A percentile compares a stretch with the other conserved stretches of the same genome.
Conservation (phyloP, 805 yeast genomes). For the Blastobotrys parvus region DNA sequence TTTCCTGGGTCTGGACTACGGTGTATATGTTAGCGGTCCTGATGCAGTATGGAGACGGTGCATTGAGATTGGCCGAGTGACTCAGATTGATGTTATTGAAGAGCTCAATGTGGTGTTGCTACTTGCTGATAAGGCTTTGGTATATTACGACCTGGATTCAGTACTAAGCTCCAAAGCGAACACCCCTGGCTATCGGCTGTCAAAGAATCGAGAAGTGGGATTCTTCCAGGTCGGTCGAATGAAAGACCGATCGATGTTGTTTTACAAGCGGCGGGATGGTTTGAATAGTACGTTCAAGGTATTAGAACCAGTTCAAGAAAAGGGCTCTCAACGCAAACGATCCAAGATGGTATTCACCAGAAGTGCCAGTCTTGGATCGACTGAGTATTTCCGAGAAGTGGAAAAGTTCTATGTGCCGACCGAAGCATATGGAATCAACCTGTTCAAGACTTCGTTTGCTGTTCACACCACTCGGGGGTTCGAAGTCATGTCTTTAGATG, state of each 20-base stretch:
- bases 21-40: slow-evolving; percentile 23
- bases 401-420: slow-evolving; percentile 44
- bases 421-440: slow-evolving; percentile 52
- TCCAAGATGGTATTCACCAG: slow-evolving; percentile 19
- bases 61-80: slow-evolving; percentile 42
- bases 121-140: slow-evolving; percentile 49
- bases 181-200: slow-evolving; percentile 38
- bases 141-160: slow-evolving; percentile 56
- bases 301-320: slow-evolving; percentile 44
- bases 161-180: slow-evolving; percentile 31
- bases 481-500: slow-evolving; percentile 53
- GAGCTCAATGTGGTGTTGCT: slow-evolving; percentile 49
- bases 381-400: slow-evolving; percentile 36
- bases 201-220: slow-evolving; percentile 36
- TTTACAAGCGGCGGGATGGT: slow-evolving; percentile 47
- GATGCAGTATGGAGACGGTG: slow-evolving; percentile 49
- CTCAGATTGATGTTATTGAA: slow-evolving; percentile 53
- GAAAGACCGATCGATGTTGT: slow-evolving; percentile 49
- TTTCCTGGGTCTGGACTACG: slow-evolving; percentile 17
- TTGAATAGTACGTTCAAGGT: slow-evolving; percentile 48
- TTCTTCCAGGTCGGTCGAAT: slow-evolving; percentile 67
- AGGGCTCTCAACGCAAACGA: slow-evolving; percentile 20
- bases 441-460: slow-evolving; percentile 59
- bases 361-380: slow-evolving; percentile 16
- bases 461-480: slow-evolving; percentile 61